These are phyloP conservation scores for Curvularia sp. DNA, from an alignment of 2,329 filamentous ascomycete genomes.

Conservation along the genomic window DNA sequence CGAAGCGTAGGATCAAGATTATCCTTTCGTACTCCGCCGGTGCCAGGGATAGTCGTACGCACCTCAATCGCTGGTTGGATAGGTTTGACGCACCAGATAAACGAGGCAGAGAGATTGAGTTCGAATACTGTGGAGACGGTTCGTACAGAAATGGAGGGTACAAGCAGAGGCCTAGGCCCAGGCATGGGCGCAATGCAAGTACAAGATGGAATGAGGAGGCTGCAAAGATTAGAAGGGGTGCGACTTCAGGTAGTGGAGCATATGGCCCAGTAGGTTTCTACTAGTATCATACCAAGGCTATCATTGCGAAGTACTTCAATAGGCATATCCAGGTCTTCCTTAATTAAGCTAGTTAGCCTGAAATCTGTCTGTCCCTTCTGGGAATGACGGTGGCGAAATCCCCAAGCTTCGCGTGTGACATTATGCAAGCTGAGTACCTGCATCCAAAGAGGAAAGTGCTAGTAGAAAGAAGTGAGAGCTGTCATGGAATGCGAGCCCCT, in stretches of 20 bases:
- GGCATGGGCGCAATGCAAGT: not conserved
- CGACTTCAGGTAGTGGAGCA: not conserved
- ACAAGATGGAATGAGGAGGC: constrained; percentile 9
- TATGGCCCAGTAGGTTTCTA: not conserved
- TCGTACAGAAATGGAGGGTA: constrained; percentile 8
- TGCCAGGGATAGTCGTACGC: constrained; percentile 14
- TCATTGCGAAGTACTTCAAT: not conserved
- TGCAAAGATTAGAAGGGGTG: not conserved
- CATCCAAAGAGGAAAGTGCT: not conserved
- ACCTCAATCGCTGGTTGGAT: constrained; percentile 22
- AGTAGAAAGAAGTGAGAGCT: not conserved
- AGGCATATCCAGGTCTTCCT: not conserved
- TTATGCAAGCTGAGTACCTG: not conserved
- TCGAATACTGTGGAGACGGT: constrained; percentile 12
- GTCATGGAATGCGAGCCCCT: too few relatives aligned
- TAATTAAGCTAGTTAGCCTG: not conserved
- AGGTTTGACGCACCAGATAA: constrained; percentile 16
- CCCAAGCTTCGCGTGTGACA: not conserved
- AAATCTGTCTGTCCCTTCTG: not conserved
- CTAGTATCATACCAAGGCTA: not conserved
- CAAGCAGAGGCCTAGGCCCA: constrained; percentile 9
- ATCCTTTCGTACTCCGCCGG: constrained; percentile 12
- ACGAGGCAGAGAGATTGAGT: constrained; percentile 15
- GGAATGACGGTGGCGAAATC: not conserved
- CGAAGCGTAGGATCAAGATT: constrained; percentile 13